These are phyloP conservation scores for Phellopilus nigrolimitatus DNA, from an alignment of 1,284 basidiomycete species.

Conservation along the genomic window DNA sequence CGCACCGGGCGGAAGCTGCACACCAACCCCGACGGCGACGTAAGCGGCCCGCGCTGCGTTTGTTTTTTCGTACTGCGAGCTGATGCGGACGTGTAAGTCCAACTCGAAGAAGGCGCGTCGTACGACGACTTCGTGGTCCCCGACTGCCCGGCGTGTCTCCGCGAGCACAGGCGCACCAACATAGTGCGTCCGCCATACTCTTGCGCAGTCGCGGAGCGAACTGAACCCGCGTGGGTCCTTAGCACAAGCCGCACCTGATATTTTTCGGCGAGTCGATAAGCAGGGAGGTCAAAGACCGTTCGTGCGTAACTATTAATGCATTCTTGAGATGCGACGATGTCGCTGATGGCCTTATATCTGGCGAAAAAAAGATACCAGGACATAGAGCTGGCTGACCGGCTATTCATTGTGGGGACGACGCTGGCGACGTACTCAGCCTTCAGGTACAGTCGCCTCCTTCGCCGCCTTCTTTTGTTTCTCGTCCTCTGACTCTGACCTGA, in stretches of 20 bases:
- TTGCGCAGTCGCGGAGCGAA: not conserved
- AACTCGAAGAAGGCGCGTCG: conserved; percentile 69
- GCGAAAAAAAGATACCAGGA: conserved; percentile 45
- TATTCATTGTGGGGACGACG: conserved; percentile 83
- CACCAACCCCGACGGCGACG: conserved; percentile 92
- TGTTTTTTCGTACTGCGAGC: not conserved
- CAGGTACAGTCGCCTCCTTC: conserved; percentile 41
- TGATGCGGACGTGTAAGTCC: conserved; percentile 50
- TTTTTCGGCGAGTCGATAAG: conserved; percentile 89
- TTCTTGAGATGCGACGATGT: too few relatives aligned
- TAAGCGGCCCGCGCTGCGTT: conserved; percentile 38
- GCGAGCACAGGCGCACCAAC: conserved; percentile 47
- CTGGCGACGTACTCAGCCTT: conserved; percentile 91
- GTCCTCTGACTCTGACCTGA: conserved; percentile 1
- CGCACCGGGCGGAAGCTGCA: conserved; percentile 57
- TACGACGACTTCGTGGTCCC: conserved; percentile 80
- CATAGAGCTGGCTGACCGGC: conserved; percentile 56
- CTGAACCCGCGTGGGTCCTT: not conserved
- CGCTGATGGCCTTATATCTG: not conserved
- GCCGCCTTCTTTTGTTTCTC: not conserved
- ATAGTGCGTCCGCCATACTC: conserved; percentile 38
- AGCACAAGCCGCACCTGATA: conserved; percentile 82
- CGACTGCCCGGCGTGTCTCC: conserved; percentile 60
- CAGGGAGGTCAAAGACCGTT: conserved; percentile 54
- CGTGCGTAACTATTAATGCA: conserved; percentile 45